Conservation (phyloP, 1,139 yeast species). For the Magnusiomyces paraingens region DNA sequence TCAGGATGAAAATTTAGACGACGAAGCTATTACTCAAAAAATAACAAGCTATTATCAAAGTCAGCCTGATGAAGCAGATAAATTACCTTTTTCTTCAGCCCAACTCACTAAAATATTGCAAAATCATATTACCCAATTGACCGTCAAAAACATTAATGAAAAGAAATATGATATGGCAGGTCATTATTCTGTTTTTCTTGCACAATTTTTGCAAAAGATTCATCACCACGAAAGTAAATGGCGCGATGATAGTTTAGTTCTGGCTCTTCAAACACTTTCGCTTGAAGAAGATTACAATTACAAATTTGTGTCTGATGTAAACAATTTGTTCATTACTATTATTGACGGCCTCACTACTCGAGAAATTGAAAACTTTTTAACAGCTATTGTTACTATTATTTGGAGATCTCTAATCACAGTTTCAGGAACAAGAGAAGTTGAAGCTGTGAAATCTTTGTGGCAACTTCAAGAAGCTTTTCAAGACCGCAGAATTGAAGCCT, state of each 20-base stretch:
- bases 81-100: slow-evolving; percentile 41
- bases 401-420: slow-evolving; percentile 36
- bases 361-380: slow-evolving; percentile 23
- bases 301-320: slow-evolving; percentile 41
- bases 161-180: slow-evolving; percentile 22
- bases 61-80: slow-evolving; percentile 26
- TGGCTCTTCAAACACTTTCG: slow-evolving; percentile 25
- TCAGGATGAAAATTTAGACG: slow-evolving; percentile 17
- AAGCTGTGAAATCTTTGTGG: slow-evolving; percentile 47
- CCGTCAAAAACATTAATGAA: slow-evolving; percentile 29
- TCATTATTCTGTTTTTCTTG: slow-evolving; percentile 38
- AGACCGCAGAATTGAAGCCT: slow-evolving; percentile 34
- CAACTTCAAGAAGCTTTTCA: slow-evolving; percentile 31
- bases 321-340: slow-evolving; percentile 41
- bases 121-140: slow-evolving; percentile 34
- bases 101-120: slow-evolving; percentile 42
- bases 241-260: slow-evolving; percentile 32
- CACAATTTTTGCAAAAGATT: slow-evolving; percentile 41
- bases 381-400: slow-evolving; percentile 12
- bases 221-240: slow-evolving; percentile 37
- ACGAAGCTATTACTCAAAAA: slow-evolving; percentile 26
- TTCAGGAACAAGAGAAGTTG: slow-evolving; percentile 53
- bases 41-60: slow-evolving; percentile 33
- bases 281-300: slow-evolving; percentile 12
- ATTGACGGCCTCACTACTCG: slow-evolving; percentile 22